Conservation (phyloP, 169 alveolate species). For the Plasmodium falciparum region DNA sequence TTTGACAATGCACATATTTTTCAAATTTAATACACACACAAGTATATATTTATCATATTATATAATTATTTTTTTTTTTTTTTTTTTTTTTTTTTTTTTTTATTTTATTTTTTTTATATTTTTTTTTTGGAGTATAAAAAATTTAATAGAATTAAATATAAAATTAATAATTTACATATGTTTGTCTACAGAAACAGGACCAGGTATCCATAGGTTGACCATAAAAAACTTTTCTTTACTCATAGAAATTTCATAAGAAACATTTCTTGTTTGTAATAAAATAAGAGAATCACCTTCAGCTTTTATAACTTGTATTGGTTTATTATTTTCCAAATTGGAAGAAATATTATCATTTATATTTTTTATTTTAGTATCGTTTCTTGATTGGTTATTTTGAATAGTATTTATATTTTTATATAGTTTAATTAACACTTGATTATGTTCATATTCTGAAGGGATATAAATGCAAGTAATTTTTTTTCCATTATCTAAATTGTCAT, state of each 20-base stretch:
- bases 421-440: conserved; percentile 44
- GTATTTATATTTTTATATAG: conserved; percentile 33
- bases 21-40: neutral
- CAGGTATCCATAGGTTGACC: conserved; percentile 41
- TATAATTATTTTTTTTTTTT: neutral
- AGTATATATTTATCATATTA: too few relatives aligned
- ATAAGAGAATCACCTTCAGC: conserved; percentile 74
- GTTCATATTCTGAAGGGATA: conserved; percentile 41
- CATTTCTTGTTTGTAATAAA: conserved; percentile 76
- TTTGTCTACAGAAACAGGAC: conserved; percentile 66
- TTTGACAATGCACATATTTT: neutral
- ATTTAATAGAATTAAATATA: neutral
- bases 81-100: neutral
- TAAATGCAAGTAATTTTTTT: conserved; percentile 63
- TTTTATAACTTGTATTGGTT: conserved; percentile 39
- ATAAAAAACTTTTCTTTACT: conserved; percentile 65
- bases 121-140: too few relatives aligned
- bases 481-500: conserved; percentile 62
- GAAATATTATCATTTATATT: neutral
- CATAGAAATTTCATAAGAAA: conserved; percentile 52
- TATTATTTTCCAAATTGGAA: neutral
- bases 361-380: neutral
- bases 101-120: neutral
- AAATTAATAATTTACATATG: conserved; percentile 17
- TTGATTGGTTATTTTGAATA: neutral